Percentiles rank a stretch among this genome's conserved stretches.
These are phyloP conservation scores for Kodamaea leandrae DNA, from an alignment of 805 yeast genomes.

Conservation along the genomic window DNA sequence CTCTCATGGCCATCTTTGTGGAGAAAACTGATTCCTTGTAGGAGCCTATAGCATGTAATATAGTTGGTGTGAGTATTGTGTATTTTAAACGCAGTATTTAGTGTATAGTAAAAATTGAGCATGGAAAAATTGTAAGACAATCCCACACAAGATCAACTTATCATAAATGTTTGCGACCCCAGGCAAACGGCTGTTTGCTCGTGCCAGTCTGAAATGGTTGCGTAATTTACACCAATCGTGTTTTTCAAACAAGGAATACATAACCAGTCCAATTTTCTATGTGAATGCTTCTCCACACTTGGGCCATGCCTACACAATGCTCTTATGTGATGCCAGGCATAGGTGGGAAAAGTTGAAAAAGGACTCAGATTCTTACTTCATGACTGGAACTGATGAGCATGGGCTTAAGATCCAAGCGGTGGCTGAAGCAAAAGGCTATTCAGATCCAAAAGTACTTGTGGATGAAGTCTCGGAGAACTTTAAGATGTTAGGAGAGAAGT, in stretches of 20 bases:
- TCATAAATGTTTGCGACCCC: no score
- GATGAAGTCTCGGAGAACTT: conserved; percentile 68
- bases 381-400: conserved; percentile 97
- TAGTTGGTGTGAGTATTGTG: no score
- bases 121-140: no score
- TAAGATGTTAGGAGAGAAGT: conserved; percentile 54
- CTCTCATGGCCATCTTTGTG: conserved; percentile 89
- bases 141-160: no score
- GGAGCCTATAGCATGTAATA: not conserved
- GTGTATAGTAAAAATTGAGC: not conserved
- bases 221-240: conserved; percentile 3
- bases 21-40: conserved; percentile 25
- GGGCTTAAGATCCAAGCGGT: conserved; percentile 92
- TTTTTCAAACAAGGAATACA: conserved; percentile 12
- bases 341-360: conserved; percentile 63
- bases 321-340: conserved; percentile 72
- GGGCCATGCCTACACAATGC: conserved; percentile 89
- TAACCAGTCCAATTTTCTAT: conserved; percentile 92
- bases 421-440: conserved; percentile 48
- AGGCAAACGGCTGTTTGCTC: no score
- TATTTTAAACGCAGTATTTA: not conserved
- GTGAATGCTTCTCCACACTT: conserved; percentile 94
- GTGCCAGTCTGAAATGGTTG: no score
- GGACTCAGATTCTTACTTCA: conserved; percentile 43
- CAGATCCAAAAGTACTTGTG: conserved; percentile 63